A percentile compares a stretch with the other conserved stretches of the same genome.
Conservation (phyloP, 306 rosid species). For the Prunus dulcis region DNA sequence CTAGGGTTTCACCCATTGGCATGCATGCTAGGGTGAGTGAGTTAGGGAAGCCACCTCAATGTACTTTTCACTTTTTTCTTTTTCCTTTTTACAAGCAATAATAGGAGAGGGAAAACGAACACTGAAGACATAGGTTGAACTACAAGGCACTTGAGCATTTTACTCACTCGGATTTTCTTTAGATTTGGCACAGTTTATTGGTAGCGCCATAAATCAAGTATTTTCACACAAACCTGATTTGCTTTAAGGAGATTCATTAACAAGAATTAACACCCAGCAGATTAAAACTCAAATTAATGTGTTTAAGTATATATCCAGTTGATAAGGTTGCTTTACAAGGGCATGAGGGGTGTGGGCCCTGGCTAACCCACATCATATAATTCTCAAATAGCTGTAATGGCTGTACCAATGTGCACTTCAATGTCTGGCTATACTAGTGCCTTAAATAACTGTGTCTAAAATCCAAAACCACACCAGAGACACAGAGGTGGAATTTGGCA, state of each 20-base stretch:
- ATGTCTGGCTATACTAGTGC: neutral
- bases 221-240: too few species aligned
- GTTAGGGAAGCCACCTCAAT: neutral
- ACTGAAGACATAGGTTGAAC: too few species aligned
- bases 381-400: slow-evolving; percentile 3
- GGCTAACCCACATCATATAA: neutral
- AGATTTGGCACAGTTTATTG: neutral
- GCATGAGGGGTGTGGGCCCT: slow-evolving; percentile 2
- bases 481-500: slow-evolving; percentile 23
- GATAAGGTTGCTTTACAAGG: neutral
- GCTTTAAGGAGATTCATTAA: too few species aligned
- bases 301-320: neutral
- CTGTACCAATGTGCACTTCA: neutral
- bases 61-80: neutral
- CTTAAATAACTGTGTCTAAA: neutral
- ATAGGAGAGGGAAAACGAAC: too few species aligned
- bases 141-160: too few species aligned
- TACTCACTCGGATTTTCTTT: neutral
- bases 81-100: too few species aligned
- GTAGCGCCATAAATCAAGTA: neutral
- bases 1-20: too few species aligned
- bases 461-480: neutral
- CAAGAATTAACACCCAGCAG: too few species aligned
- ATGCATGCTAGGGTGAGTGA: neutral
- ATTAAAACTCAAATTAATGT: too few species aligned